phyloP scores from a whole-genome alignment of 2,329 filamentous ascomycete species.

The Coleophoma cylindrospora region DNA sequence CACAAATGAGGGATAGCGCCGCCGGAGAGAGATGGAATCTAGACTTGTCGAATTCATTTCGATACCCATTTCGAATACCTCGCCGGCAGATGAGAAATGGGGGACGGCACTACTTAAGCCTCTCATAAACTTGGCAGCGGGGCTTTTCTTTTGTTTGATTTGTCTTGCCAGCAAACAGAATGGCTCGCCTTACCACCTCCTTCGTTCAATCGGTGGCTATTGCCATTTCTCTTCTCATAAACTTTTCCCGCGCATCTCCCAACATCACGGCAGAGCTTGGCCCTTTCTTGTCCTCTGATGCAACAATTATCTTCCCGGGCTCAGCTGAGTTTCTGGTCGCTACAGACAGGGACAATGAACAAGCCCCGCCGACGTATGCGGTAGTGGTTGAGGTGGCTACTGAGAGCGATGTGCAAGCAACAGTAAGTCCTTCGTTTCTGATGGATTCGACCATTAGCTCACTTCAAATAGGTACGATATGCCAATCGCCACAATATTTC shows the following conservation, averaged over 20 bases:
- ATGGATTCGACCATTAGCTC: not conserved
- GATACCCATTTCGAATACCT: too few species aligned
- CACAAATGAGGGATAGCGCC: too few species aligned
- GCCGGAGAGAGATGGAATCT: too few species aligned
- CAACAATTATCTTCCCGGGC: not conserved
- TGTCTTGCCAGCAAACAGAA: too few species aligned
- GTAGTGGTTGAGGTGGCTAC: slow-evolving; percentile 1
- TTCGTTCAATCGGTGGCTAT: too few species aligned
- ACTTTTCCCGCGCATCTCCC: not conserved
- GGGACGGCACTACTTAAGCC: too few species aligned
- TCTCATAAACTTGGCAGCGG: too few species aligned
- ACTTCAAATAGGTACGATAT: slow-evolving; percentile 33
- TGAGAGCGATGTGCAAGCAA: slow-evolving; percentile 2
- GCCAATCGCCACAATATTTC: slow-evolving; percentile 39
- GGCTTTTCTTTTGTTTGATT: too few species aligned
- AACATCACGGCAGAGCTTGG: not conserved
- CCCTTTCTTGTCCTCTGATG: not conserved
- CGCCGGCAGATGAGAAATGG: too few species aligned
- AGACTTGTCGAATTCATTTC: too few species aligned
- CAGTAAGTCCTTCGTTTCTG: slow-evolving; percentile 1
- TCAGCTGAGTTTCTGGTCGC: not conserved
- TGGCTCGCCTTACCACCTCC: too few species aligned
- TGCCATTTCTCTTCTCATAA: too few species aligned
- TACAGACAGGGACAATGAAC: not conserved
- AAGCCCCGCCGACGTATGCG: not conserved